phyloP scores from a whole-genome alignment of 768 basidiomycete species.

The Hirschioporus abietinus region DNA sequence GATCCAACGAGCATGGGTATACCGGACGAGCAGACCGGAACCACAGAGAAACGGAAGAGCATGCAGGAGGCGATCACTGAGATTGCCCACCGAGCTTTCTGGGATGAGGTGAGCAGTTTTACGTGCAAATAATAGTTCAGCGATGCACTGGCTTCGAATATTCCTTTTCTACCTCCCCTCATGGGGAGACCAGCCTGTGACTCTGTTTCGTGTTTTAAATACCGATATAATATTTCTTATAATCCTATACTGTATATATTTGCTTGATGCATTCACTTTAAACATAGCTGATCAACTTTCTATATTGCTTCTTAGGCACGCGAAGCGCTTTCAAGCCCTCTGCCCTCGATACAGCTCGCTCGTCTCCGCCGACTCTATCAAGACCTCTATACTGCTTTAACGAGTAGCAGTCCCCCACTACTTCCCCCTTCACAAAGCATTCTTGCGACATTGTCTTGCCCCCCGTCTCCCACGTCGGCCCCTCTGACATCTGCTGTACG shows the following conservation, averaged over 20 bases:
- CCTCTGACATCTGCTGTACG: slow-evolving; percentile 54
- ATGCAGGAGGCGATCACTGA: slow-evolving; percentile 44
- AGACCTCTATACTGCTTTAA: slow-evolving; percentile 46
- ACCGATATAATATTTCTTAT: slow-evolving; percentile 4
- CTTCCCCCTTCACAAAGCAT: slow-evolving; percentile 51
- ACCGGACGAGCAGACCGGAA: slow-evolving; percentile 8
- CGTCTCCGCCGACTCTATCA: slow-evolving; percentile 52
- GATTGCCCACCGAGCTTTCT: slow-evolving; percentile 60
- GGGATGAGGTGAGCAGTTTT: slow-evolving; percentile 54
- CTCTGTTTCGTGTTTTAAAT: neutral
- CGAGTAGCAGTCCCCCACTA: slow-evolving; percentile 31
- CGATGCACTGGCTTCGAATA: no score
- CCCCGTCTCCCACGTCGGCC: slow-evolving; percentile 61
- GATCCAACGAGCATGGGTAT: neutral
- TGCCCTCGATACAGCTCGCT: slow-evolving; percentile 52
- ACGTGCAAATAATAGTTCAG: neutral
- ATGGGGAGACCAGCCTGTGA: neutral
- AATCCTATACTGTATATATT: slow-evolving; percentile 7
- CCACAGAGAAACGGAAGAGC: slow-evolving; percentile 22
- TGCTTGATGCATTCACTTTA: neutral
- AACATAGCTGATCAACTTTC: slow-evolving; percentile 7
- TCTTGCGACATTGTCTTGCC: slow-evolving; percentile 47
- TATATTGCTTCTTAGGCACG: slow-evolving; percentile 42
- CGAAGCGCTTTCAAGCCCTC: slow-evolving; percentile 49
- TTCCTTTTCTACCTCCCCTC: neutral